phyloP scores from a whole-genome alignment of 805 yeast genomes.

The Cyberlindnera euphorbiae region DNA sequence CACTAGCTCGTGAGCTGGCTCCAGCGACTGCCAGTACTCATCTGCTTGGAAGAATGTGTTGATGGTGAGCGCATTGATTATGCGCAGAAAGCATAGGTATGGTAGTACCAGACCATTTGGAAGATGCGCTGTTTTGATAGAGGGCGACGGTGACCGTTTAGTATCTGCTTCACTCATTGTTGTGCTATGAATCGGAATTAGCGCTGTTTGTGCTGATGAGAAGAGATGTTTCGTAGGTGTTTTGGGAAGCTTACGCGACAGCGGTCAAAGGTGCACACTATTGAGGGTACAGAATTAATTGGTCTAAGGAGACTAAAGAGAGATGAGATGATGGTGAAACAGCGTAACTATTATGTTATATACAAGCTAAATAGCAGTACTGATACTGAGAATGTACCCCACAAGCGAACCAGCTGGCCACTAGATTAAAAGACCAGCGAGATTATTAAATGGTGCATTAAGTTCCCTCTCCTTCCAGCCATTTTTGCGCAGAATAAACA shows the following conservation, averaged over 20 bases:
- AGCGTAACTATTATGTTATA: no score
- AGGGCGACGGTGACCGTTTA: conserved; percentile 4
- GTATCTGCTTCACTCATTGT: background rate
- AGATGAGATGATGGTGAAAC: no score
- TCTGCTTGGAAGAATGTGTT: conserved; percentile 92
- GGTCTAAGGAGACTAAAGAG: no score
- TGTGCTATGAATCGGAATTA: background rate
- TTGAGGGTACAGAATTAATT: no score
- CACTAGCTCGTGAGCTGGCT: conserved; percentile 77
- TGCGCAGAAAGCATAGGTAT: conserved; percentile 39
- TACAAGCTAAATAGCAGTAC: background rate
- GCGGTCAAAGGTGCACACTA: no score
- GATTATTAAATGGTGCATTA: conserved; percentile 24
- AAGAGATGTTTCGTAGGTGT: no score
- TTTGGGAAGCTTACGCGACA: no score
- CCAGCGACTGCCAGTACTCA: conserved; percentile 89
- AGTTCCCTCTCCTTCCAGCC: conserved; percentile 27
- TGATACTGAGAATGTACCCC: conserved; percentile 20
- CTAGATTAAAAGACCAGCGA: conserved; percentile 14
- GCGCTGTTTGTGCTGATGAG: no score
- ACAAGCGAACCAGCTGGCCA: conserved; percentile 28
- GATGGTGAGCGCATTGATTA: conserved; percentile 58
- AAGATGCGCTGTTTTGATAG: conserved; percentile 7
- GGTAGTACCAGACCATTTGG: conserved; percentile 22
- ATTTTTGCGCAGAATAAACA: conserved; percentile 23